phyloP scores from a whole-genome alignment of 148 eudicot genomes.

The Nepenthes gracilis region DNA sequence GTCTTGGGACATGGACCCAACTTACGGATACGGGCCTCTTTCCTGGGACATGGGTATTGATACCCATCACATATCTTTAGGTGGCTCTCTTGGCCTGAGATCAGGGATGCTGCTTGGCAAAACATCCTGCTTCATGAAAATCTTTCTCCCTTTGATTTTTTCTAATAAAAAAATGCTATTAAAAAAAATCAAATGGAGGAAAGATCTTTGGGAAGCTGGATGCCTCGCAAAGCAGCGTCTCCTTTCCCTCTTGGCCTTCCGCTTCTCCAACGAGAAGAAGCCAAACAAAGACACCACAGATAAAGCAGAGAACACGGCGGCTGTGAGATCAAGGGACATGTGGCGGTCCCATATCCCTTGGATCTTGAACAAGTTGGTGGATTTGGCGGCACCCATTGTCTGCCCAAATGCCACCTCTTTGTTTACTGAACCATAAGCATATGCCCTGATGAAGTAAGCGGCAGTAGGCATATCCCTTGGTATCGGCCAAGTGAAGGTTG shows the following conservation, averaged over 20 bases:
- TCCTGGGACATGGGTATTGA: too few relatives aligned
- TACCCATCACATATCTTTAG: too few relatives aligned
- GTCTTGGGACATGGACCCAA: too few relatives aligned
- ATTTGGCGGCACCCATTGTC: slow-evolving; percentile 19
- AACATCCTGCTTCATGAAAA: too few relatives aligned
- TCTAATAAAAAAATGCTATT: too few relatives aligned
- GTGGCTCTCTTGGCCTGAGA: too few relatives aligned
- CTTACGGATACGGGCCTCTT: too few relatives aligned
- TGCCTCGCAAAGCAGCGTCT: too few relatives aligned
- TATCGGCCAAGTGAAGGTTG: slow-evolving; percentile 26
- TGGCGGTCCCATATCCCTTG: slow-evolving; percentile 54
- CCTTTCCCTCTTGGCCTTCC: slow-evolving; percentile 12
- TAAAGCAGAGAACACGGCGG: slow-evolving; percentile 54
- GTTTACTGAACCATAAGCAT: slow-evolving; percentile 23
- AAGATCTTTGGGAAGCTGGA: too few relatives aligned
- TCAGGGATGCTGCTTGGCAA: too few relatives aligned
- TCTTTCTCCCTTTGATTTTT: too few relatives aligned
- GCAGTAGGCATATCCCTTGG: slow-evolving; percentile 47
- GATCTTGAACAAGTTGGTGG: slow-evolving; percentile 24
- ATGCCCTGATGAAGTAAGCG: slow-evolving; percentile 54
- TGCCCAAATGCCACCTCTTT: slow-evolving; percentile 51
- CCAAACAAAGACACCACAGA: slow-evolving; percentile 45
- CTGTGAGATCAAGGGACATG: slow-evolving; percentile 50
- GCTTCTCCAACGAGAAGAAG: slow-evolving; percentile 76
- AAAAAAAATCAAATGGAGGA: too few relatives aligned